Conservation (phyloP, 1,139 yeast species). For the Blastobotrys persicus region DNA sequence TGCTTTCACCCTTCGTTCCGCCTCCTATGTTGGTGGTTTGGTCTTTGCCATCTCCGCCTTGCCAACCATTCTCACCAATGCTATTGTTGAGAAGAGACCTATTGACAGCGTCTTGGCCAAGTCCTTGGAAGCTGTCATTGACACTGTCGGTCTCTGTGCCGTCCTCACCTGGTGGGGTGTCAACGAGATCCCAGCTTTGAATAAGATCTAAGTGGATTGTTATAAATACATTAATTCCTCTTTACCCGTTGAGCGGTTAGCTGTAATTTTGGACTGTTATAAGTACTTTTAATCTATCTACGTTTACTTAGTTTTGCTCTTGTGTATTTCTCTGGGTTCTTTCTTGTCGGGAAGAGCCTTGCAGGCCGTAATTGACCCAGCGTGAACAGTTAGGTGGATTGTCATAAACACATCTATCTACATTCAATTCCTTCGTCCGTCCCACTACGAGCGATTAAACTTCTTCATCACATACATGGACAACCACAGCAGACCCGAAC, state of each 20-base stretch:
- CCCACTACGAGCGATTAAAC: background rate
- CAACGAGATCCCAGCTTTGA: background rate
- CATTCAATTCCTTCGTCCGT: no score
- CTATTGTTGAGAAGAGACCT: constrained; percentile 39
- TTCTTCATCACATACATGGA: background rate
- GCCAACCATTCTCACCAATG: constrained; percentile 38
- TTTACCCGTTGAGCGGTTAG: background rate
- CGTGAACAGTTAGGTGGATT: no score
- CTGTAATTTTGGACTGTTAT: no score
- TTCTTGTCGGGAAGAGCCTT: no score
- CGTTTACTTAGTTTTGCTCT: no score
- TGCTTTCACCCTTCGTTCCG: constrained; percentile 41
- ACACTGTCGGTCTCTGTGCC: constrained; percentile 44
- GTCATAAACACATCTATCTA: no score
- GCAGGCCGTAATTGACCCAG: no score
- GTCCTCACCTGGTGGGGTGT: constrained; percentile 40
- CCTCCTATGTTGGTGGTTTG: constrained; percentile 41
- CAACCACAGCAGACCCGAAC: background rate
- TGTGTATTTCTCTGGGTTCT: no score
- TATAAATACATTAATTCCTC: background rate
- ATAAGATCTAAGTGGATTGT: background rate
- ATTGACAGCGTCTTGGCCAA: constrained; percentile 38
- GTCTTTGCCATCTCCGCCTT: constrained; percentile 41
- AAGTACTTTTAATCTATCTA: no score
- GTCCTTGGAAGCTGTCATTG: constrained; percentile 38